Conservation (phyloP, 192 early-diverging fungal genomes). For the Podila minutissima region DNA sequence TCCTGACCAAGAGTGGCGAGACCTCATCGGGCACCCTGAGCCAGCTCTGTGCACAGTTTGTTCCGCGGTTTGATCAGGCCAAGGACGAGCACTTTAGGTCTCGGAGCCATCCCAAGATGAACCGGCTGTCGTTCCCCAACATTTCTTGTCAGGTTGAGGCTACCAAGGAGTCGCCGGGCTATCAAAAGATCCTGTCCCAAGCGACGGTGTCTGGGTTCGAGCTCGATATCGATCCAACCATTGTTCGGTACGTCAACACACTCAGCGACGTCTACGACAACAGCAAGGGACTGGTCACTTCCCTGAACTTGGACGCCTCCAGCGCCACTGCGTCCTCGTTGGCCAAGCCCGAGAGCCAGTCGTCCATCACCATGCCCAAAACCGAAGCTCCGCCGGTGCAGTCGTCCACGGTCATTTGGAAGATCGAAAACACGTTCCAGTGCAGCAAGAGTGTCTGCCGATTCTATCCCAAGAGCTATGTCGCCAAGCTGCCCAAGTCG, state of each 20-base stretch:
- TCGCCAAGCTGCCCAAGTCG: conserved; percentile 47
- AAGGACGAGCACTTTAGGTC: conserved; percentile 68
- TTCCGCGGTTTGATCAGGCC: conserved; percentile 67
- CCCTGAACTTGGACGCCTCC: conserved; percentile 55
- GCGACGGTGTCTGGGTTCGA: conserved; percentile 77
- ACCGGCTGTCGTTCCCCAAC: conserved; percentile 60
- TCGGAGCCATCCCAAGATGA: conserved; percentile 61
- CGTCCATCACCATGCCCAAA: conserved; percentile 7
- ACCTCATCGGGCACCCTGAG: conserved; percentile 62
- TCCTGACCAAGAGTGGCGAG: conserved; percentile 68
- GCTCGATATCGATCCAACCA: conserved; percentile 72
- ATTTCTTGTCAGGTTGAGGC: conserved; percentile 62
- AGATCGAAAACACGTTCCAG: conserved; percentile 58
- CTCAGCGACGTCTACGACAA: conserved; percentile 70
- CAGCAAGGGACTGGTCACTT: conserved; percentile 65
- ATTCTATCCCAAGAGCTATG: conserved; percentile 63
- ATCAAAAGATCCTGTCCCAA: conserved; percentile 58
- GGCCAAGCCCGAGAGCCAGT: conserved; percentile 1
- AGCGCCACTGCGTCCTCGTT: conserved; percentile 6
- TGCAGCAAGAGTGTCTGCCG: conserved; percentile 59
- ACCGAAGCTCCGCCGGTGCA: conserved; percentile 1
- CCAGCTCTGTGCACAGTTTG: conserved; percentile 76
- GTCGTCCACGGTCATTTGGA: conserved; percentile 50
- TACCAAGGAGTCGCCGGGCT: conserved; percentile 43
- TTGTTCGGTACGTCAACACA: conserved; percentile 72